Evolutionary conservation across 805 yeast species (phyloP).

Genomic region (Candida loeiensis): DNA sequence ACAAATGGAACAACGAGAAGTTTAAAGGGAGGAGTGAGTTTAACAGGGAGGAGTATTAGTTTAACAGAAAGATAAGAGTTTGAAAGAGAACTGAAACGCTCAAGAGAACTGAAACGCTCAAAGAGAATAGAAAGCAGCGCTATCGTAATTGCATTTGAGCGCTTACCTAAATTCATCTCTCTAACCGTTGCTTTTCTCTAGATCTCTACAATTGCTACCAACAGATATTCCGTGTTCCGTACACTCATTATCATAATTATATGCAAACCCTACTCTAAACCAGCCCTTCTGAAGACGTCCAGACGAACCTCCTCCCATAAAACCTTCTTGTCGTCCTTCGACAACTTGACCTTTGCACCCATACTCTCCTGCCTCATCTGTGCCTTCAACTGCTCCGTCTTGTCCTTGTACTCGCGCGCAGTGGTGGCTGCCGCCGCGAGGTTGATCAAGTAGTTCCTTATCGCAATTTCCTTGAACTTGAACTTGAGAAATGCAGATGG

Average conservation of each 20-base stretch:
- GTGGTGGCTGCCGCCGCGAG: slow-evolving; percentile 55
- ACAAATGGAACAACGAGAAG: not conserved
- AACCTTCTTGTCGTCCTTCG: slow-evolving; percentile 39
- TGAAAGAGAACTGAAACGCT: too few species aligned
- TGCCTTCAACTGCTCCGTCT: slow-evolving; percentile 32
- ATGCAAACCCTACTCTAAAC: slow-evolving; percentile 27
- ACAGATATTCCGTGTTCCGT: too few species aligned
- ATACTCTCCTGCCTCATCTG: slow-evolving; percentile 16
- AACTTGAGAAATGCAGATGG: slow-evolving; percentile 30
- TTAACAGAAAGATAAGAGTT: too few species aligned
- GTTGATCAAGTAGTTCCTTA: slow-evolving; percentile 49
- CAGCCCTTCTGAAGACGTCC: slow-evolving; percentile 49
- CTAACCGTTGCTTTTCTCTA: not conserved
- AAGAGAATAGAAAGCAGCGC: too few species aligned
- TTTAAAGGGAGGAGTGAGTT: not conserved
- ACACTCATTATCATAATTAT: too few species aligned
- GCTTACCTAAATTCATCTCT: too few species aligned
- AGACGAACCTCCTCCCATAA: slow-evolving; percentile 51
- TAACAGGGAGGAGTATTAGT: too few species aligned
- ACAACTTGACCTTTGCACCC: slow-evolving; percentile 23
- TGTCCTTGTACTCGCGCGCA: slow-evolving; percentile 45
- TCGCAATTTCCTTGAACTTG: slow-evolving; percentile 43
- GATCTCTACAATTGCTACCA: too few species aligned
- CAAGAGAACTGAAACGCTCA: too few species aligned
- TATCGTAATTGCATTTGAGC: too few species aligned